Evolutionary conservation across 176 grass and related monocot species (phyloP).

Genomic region (Carex cristatella): DNA sequence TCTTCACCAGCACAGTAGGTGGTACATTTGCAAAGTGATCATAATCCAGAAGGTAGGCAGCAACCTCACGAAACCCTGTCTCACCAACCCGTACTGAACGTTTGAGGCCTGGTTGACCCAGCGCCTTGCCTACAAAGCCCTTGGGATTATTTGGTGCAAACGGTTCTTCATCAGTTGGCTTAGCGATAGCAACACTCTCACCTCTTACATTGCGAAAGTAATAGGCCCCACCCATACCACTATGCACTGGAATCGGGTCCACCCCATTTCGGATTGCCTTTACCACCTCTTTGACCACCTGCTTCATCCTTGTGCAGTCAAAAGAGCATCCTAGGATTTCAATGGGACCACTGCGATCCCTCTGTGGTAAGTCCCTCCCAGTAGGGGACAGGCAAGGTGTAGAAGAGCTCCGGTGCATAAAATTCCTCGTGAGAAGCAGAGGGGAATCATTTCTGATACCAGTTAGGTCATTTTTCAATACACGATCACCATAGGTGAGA

Average conservation of each 20-base stretch:
- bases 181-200: constrained; percentile 83
- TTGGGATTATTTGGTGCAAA: constrained; percentile 97
- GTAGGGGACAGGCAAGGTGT: constrained; percentile 88
- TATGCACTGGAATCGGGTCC: constrained; percentile 62
- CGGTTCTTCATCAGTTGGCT: constrained; percentile 95
- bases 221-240: constrained; percentile 91
- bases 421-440: constrained; percentile 67
- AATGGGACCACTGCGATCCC: constrained; percentile 59
- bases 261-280: constrained; percentile 70
- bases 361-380: constrained; percentile 46
- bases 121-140: constrained; percentile 68
- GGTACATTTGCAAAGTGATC: constrained; percentile 80
- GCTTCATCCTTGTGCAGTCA: constrained; percentile 57
- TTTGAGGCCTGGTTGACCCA: constrained; percentile 91
- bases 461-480: constrained; percentile 85
- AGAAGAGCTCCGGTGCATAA: constrained; percentile 72
- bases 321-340: constrained; percentile 79
- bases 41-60: constrained; percentile 75
- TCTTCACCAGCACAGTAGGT: constrained; percentile 80
- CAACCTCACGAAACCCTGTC: constrained; percentile 86
- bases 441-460: constrained; percentile 80
- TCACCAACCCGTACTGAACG: constrained; percentile 87
- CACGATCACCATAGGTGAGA: constrained; percentile 70
- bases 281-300: constrained; percentile 63
- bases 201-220: constrained; percentile 71